Conservation (phyloP, 2,329 filamentous ascomycete genomes). For the Microdochium trichocladiopsis region DNA sequence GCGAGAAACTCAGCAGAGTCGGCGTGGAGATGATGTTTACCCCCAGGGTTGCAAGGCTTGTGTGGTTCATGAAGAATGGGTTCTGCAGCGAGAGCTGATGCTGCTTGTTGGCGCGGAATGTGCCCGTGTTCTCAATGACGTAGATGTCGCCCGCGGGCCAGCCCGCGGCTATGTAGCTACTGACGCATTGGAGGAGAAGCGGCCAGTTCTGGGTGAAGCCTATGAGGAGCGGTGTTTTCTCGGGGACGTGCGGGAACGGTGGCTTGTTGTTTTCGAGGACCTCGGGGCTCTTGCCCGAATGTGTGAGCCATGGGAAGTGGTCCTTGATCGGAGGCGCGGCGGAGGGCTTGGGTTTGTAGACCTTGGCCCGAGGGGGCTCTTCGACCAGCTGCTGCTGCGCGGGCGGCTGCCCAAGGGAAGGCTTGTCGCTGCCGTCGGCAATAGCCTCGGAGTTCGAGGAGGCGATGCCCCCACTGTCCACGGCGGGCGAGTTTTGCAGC, state of each 20-base stretch:
- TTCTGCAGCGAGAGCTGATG: slow-evolving; percentile 38
- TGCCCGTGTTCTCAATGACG: slow-evolving; percentile 48
- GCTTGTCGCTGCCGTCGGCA: neutral
- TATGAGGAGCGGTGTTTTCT: slow-evolving; percentile 34
- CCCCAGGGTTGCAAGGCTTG: slow-evolving; percentile 35
- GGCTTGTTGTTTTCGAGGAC: slow-evolving; percentile 23
- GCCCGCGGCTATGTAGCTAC: slow-evolving; percentile 45
- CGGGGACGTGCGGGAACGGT: slow-evolving; percentile 22
- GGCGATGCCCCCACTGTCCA: slow-evolving; percentile 3
- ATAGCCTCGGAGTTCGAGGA: neutral
- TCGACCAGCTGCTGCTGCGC: slow-evolving; percentile 1
- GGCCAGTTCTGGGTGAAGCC: slow-evolving; percentile 47
- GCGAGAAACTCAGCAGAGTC: slow-evolving; percentile 38
- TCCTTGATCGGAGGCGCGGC: slow-evolving; percentile 22
- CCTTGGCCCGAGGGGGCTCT: slow-evolving; percentile 12
- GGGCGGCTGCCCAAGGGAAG: neutral
- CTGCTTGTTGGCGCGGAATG: slow-evolving; percentile 39
- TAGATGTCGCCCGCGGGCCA: slow-evolving; percentile 47
- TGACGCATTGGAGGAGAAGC: slow-evolving; percentile 42
- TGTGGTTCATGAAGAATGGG: slow-evolving; percentile 47
- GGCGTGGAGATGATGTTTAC: slow-evolving; percentile 42
- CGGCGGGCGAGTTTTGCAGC: slow-evolving; percentile 5
- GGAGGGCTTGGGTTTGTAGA: slow-evolving; percentile 22
- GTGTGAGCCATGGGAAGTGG: slow-evolving; percentile 28
- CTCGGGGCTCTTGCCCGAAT: slow-evolving; percentile 16